These are phyloP conservation scores for Setaria italica DNA, from an alignment of 202 grass and related monocot genomes.

Conservation along the genomic window DNA sequence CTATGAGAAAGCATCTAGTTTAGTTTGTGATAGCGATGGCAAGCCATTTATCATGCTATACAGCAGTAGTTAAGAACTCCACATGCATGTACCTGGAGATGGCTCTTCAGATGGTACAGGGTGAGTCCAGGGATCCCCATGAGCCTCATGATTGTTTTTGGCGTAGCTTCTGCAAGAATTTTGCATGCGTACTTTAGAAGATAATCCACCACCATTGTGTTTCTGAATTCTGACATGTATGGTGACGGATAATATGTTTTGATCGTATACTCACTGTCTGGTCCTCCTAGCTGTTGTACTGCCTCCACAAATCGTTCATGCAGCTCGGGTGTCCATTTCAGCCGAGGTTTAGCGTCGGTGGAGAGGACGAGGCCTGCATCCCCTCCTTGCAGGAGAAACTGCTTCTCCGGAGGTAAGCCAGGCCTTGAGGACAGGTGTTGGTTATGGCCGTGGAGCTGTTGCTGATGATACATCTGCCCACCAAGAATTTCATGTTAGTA, in stretches of 20 bases:
- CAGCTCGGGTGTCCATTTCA: slow-evolving; percentile 92
- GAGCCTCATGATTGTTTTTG: slow-evolving; percentile 76
- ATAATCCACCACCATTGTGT: neutral
- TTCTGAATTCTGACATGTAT: neutral
- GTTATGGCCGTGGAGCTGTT: slow-evolving; percentile 55
- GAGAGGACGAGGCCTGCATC: slow-evolving; percentile 87
- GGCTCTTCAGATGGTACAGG: slow-evolving; percentile 89
- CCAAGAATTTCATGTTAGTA: slow-evolving; percentile 38
- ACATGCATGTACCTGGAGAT: slow-evolving; percentile 72
- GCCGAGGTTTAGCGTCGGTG: slow-evolving; percentile 89
- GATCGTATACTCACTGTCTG: slow-evolving; percentile 78
- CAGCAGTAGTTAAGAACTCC: slow-evolving; percentile 10
- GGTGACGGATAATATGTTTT: neutral
- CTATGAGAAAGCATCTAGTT: slow-evolving; percentile 49
- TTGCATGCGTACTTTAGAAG: slow-evolving; percentile 15
- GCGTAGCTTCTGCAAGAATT: slow-evolving; percentile 71
- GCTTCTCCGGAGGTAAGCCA: slow-evolving; percentile 59
- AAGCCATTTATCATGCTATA: slow-evolving; percentile 32
- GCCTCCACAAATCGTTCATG: slow-evolving; percentile 83
- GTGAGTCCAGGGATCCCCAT: slow-evolving; percentile 85
- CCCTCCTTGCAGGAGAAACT: slow-evolving; percentile 50
- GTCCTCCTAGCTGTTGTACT: slow-evolving; percentile 81
- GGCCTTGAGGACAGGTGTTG: slow-evolving; percentile 69
- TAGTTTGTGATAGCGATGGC: slow-evolving; percentile 27
- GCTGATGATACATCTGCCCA: slow-evolving; percentile 78